Conservation (phyloP, 2,329 filamentous ascomycete genomes). For the Nigrospora oryzae region DNA sequence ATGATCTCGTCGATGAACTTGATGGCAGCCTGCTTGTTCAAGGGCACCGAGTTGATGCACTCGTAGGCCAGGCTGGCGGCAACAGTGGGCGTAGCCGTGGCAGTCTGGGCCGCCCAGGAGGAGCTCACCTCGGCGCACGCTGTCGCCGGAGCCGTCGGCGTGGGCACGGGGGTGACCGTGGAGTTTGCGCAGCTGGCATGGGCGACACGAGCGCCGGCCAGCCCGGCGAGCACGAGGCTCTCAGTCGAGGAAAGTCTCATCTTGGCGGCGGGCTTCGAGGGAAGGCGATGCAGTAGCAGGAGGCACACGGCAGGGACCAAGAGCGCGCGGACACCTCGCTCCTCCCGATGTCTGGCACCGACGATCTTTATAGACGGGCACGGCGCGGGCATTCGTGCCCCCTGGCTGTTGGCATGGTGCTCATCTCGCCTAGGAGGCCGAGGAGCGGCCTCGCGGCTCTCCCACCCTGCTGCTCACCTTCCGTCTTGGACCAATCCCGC, state of each 20-base stretch:
- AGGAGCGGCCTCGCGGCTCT: too few relatives aligned
- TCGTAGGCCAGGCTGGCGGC: slow-evolving; percentile 27
- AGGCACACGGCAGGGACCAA: too few relatives aligned
- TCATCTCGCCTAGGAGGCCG: too few relatives aligned
- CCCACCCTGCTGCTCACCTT: too few relatives aligned
- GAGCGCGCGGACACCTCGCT: too few relatives aligned
- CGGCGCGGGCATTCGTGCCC: too few relatives aligned
- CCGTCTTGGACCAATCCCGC: too few relatives aligned
- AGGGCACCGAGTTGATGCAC: slow-evolving; percentile 31
- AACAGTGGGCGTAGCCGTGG: slow-evolving; percentile 20
- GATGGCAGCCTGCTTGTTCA: slow-evolving; percentile 27
- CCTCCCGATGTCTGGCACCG: too few relatives aligned
- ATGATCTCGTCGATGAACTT: slow-evolving; percentile 27
- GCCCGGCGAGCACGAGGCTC: background rate
- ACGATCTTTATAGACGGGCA: too few relatives aligned
- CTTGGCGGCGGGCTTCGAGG: background rate
- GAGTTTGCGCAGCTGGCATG: slow-evolving; percentile 4
- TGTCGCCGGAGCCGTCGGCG: slow-evolving; percentile 13
- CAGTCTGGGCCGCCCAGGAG: slow-evolving; percentile 17
- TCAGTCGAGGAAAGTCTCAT: background rate
- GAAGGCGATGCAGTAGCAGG: too few relatives aligned
- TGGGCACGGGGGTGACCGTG: slow-evolving; percentile 6
- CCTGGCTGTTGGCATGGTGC: too few relatives aligned
- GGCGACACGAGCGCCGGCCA: too few relatives aligned
- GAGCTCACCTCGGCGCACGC: slow-evolving; percentile 20